A percentile compares a stretch with the other conserved stretches of the same genome.
Conservation (phyloP, 768 basidiomycete genomes). For the Leccinum boreale region DNA sequence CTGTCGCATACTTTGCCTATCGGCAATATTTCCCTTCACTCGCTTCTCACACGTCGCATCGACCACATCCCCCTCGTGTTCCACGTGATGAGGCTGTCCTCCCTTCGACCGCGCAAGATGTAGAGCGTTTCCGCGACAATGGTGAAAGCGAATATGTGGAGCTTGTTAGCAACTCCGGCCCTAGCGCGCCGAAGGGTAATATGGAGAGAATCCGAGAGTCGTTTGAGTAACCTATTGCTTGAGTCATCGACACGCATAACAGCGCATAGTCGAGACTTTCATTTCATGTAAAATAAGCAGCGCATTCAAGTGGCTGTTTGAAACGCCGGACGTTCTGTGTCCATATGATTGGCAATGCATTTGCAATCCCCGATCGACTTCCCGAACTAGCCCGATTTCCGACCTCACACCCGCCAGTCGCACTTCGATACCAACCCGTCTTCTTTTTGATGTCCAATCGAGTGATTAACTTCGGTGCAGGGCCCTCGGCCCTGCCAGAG, state of each 20-base stretch:
- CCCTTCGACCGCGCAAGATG: conserved; percentile 33
- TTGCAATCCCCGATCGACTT: too few species aligned
- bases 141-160: conserved; percentile 26
- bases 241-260: background rate
- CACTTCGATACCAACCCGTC: background rate
- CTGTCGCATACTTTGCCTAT: conserved; percentile 72
- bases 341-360: too few species aligned
- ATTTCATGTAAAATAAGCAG: background rate
- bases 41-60: conserved; percentile 56
- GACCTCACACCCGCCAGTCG: background rate
- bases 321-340: too few species aligned
- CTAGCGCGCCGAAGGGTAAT: conserved; percentile 4
- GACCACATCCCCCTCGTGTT: conserved; percentile 70
- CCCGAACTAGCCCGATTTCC: background rate
- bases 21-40: conserved; percentile 83
- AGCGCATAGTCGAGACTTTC: background rate
- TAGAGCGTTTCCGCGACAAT: conserved; percentile 11
- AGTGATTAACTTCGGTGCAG: conserved; percentile 89
- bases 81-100: conserved; percentile 41
- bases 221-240: conserved; percentile 21
- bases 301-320: background rate
- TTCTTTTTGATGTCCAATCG: conserved; percentile 35
- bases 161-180: conserved; percentile 18
- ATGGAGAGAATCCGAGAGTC: conserved; percentile 34
- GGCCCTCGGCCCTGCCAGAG: conserved; percentile 90